Base-by-base conservation (phyloP, 2,329 filamentous ascomycete genomes). In the Beauveria pseudobassiana region DNA sequence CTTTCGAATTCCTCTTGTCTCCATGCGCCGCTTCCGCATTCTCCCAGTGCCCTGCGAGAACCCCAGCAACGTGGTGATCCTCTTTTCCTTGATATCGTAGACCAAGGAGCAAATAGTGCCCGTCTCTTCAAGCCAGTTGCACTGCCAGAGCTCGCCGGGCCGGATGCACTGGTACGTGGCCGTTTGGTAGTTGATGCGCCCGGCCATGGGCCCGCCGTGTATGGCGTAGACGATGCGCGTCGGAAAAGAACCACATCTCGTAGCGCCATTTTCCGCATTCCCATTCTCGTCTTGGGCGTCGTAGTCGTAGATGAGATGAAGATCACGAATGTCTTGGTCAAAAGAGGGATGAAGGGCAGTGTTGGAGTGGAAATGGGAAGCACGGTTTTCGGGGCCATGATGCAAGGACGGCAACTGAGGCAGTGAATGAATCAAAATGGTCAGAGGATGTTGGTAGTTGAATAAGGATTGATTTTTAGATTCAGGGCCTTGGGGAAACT, bases 71-170 rank as follows among this genome's bases (percentile, higher is more conserved):
- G 82, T 83, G 0, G 78, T 81, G 49, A 86, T 77, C 24, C 71
- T 78, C 59, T 74, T 71, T 5, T 34, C 30, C 30, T 34, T 14
- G 10, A 34, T 34, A 1, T 34, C 30, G 12, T 34, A 34, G 4
- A 85, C 80, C 0, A 83, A 69, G 1, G 79, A 83, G 59, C 78
- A 79, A 1, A 85, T 76, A 0, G 82, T 85, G 0, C 82, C 83
- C 0, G 82, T 86, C 70, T 86, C 82, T 62, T 85, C 82, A 1
- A 86, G 76, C 82, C 82, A 86, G 63, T 82, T 85, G 64, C 80
- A 78, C 66, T 86, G 82, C 82, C 82, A 85, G 0, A 85, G 67
- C 68, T 85, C 82, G 1, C 80, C 80, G 0, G 81, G 78, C 0
- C 82, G 76, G 30, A 85, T 78, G 69, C 82, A 86, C 67, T 85